Evolutionary conservation across 352 stramenopile genomes (phyloP).

Genomic region (Saprolegnia diclina): DNA sequence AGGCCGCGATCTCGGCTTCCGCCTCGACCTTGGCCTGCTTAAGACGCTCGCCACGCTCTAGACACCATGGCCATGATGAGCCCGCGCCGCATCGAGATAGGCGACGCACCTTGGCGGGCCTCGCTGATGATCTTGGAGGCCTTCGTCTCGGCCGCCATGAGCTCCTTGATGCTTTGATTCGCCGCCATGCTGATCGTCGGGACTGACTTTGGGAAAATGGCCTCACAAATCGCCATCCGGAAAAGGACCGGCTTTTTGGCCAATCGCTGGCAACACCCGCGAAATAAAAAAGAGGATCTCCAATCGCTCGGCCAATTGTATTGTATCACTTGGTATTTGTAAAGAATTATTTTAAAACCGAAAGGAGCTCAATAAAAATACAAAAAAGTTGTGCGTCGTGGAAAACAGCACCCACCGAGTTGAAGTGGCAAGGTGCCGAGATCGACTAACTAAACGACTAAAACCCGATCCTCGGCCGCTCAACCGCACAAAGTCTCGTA

Average conservation of each 20-base stretch:
- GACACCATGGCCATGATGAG: neutral
- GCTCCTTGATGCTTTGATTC: constrained; percentile 87
- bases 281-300: neutral
- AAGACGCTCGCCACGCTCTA: constrained; percentile 77
- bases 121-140: constrained; percentile 88
- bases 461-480: too few species aligned
- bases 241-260: constrained; percentile 3
- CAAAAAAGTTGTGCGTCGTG: constrained; percentile 1
- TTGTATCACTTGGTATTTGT: too few species aligned
- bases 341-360: too few species aligned
- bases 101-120: constrained; percentile 55
- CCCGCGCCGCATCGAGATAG: neutral
- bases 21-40: constrained; percentile 86
- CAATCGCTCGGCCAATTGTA: neutral
- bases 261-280: neutral
- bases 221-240: constrained; percentile 11
- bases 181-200: constrained; percentile 45
- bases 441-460: neutral
- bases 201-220: constrained; percentile 16
- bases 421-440: neutral
- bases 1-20: constrained; percentile 77
- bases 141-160: constrained; percentile 86
- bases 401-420: neutral
- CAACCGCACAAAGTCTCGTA: too few species aligned
- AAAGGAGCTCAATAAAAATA: neutral